Conservation (phyloP, 768 basidiomycete genomes). For the Agrocybe pediades region DNA sequence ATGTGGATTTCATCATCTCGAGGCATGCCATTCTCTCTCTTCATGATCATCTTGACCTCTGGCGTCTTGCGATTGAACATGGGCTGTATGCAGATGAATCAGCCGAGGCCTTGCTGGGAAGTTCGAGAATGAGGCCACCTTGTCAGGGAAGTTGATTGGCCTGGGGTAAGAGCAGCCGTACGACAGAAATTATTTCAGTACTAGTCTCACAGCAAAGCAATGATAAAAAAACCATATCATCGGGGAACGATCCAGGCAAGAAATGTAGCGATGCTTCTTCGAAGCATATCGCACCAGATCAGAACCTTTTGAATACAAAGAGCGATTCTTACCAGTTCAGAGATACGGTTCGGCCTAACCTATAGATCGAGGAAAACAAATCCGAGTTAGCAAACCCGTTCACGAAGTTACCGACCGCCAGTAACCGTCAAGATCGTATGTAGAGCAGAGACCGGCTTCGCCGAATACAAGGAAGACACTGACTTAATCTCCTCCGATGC, state of each 20-base stretch:
- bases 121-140: conserved; percentile 33
- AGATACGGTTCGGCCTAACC: conserved; percentile 54
- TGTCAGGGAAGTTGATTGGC: conserved; percentile 69
- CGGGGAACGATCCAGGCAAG: no score
- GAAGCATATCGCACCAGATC: background rate
- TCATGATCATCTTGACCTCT: conserved; percentile 43
- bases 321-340: conserved; percentile 56
- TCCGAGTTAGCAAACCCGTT: no score
- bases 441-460: no score
- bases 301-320: background rate
- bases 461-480: conserved; percentile 5
- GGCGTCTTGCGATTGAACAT: conserved; percentile 57
- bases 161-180: conserved; percentile 27
- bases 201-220: no score
- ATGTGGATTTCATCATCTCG: conserved; percentile 61
- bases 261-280: no score
- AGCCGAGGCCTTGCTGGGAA: background rate
- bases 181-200: no score
- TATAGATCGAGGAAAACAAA: conserved; percentile 18
- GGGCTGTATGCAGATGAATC: conserved; percentile 38
- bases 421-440: background rate
- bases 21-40: conserved; percentile 22
- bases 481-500: conserved; percentile 60
- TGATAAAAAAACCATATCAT: background rate
- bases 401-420: no score